Evolutionary conservation across 495 filamentous ascomycete genomes (phyloP).

Genomic region (Penicillium waksmanii): DNA sequence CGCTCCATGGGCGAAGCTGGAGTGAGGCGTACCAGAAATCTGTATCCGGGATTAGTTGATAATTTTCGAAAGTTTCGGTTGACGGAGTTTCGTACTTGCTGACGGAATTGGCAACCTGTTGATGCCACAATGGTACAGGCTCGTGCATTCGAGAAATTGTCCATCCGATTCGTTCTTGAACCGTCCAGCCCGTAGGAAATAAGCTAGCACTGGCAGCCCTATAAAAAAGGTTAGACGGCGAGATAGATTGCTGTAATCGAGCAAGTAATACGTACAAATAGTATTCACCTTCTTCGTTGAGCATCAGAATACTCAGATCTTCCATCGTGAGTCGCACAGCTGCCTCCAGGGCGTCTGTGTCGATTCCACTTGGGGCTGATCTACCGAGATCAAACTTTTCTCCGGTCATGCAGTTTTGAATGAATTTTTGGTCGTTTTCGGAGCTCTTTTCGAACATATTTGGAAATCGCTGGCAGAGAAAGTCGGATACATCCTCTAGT

Average conservation of each 20-base stretch:
- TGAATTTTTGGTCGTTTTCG: slow-evolving; percentile 28
- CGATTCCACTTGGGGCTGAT: slow-evolving; percentile 27
- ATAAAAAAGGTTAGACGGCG: slow-evolving; percentile 5
- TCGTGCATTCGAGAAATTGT: slow-evolving; percentile 55
- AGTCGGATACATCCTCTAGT: slow-evolving; percentile 53
- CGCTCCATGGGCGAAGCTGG: slow-evolving; percentile 55
- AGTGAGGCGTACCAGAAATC: slow-evolving; percentile 53
- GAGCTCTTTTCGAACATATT: slow-evolving; percentile 46
- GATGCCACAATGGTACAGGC: slow-evolving; percentile 58
- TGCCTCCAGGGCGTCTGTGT: slow-evolving; percentile 54
- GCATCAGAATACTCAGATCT: slow-evolving; percentile 59
- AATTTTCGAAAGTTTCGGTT: neutral
- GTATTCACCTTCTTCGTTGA: slow-evolving; percentile 51
- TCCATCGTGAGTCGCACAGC: slow-evolving; percentile 62
- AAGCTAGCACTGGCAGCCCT: slow-evolving; percentile 61
- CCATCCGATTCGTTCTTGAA: slow-evolving; percentile 57
- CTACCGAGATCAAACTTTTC: slow-evolving; percentile 49
- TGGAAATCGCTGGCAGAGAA: slow-evolving; percentile 53
- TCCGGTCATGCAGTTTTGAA: slow-evolving; percentile 54
- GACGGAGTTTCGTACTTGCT: slow-evolving; percentile 48
- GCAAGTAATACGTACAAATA: slow-evolving; percentile 45
- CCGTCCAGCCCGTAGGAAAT: slow-evolving; percentile 61
- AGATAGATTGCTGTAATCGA: neutral
- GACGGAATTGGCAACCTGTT: slow-evolving; percentile 53
- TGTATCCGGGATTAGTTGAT: slow-evolving; percentile 15